Evolutionary conservation across 108 stramenopile species (phyloP).

Genomic region (Phaeodactylum tricornutum): DNA sequence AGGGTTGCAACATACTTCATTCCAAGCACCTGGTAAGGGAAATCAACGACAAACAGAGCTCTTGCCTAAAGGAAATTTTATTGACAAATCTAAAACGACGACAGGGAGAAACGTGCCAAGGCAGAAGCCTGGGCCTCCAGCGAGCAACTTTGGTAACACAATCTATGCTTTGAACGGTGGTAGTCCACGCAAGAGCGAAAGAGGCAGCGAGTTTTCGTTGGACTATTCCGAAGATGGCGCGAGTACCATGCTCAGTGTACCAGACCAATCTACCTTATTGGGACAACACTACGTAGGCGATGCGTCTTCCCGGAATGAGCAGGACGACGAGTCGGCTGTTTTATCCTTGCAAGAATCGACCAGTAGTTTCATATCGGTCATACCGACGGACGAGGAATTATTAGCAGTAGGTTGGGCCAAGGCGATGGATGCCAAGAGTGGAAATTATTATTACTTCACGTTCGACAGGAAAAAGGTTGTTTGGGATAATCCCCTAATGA

Average conservation of each 20-base stretch:
- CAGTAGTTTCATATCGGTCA: slow-evolving; percentile 21
- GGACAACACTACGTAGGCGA: slow-evolving; percentile 22
- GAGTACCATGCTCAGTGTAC: background rate
- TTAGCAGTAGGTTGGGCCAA: slow-evolving; percentile 82
- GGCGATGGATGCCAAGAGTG: slow-evolving; percentile 75
- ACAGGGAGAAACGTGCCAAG: too few species aligned
- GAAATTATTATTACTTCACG: slow-evolving; percentile 78
- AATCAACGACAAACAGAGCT: background rate
- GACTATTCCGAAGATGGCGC: slow-evolving; percentile 2
- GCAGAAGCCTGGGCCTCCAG: too few species aligned
- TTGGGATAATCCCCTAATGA: slow-evolving; percentile 80
- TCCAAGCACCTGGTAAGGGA: background rate
- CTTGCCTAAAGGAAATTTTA: slow-evolving; percentile 1
- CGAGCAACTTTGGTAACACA: too few species aligned
- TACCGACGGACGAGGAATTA: slow-evolving; percentile 78
- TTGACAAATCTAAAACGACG: too few species aligned
- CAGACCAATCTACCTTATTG: slow-evolving; percentile 22
- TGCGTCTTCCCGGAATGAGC: slow-evolving; percentile 6
- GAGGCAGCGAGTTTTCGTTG: too few species aligned
- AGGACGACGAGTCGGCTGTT: slow-evolving; percentile 1
- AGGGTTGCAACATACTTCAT: background rate
- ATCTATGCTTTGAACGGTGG: too few species aligned
- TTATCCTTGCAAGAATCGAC: slow-evolving; percentile 17
- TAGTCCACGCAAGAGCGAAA: too few species aligned
- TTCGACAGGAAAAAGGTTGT: slow-evolving; percentile 70